Evolutionary conservation across 305 asterid genomes (phyloP), one percentile per base, ranked within the genome.

Genomic region (Euphrasia arctica): DNA sequence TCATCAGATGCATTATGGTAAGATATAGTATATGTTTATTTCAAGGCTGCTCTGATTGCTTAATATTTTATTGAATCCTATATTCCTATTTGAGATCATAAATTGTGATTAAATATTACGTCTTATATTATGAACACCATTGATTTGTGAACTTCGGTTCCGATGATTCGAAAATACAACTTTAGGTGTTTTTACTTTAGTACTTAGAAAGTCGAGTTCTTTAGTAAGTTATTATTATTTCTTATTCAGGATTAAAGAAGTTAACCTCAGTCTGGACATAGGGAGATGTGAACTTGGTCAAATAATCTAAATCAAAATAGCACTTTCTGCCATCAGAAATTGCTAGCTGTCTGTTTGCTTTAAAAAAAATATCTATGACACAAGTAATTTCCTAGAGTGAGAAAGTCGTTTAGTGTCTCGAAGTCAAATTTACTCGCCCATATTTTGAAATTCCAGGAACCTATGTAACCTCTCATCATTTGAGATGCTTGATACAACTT

Each of bases 1-100:
- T 93, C 66, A 56, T 85, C 55, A 81, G 99, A 80, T 88, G 97
- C 73, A 75, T 90, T 63, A 88, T 93, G 97, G 99, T 90, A 78
- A 85, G 97, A 71, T 56, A 61, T 48, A 43, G 45, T 51, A n/a
- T n/a, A n/a, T n/a, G n/a, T 75, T 43, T 68, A 45, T 43, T 66
- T 57, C 27, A n/a, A 54, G 41, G 65, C 63, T 61, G 28, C 60
- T 68, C 51, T 64, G 41, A 51, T 52, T 60, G 58, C 72, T 63
- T 57, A 14, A 36, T 41, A 52, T 43, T 11, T 28, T 7, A 29
- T 51, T 45, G 50, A 45, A 9, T 65, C 54, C 45, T 58, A 32
- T 3, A 3, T 3, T 3, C 36, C 5, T 32, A 43, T 54, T 62
- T 51, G 29, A 72, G 15, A 57, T 27, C n/a, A 45, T 65, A 52